Evolutionary conservation across 441 rosid genomes (phyloP), one percentile per base, ranked within the genome.

Genomic region (Jatropha multifida): DNA sequence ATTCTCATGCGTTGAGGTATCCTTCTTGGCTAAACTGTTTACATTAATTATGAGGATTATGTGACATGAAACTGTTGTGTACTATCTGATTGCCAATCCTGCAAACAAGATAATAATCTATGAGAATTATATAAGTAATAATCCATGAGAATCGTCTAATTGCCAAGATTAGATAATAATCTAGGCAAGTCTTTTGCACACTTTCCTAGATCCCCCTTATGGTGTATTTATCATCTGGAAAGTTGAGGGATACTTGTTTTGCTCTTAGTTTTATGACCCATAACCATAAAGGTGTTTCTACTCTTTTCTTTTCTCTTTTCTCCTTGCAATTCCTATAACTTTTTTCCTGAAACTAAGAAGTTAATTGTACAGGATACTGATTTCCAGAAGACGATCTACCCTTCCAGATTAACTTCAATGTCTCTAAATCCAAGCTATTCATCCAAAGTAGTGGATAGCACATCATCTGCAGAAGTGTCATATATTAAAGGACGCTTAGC

Each of bases 391-490:
- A 86, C 86, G 76, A 76, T 93, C 60, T 90, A 88, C 76, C 88
- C 92, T 11, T 90, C 96, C 20, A 83, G 86, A 81, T 84, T 93
- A 81, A 86, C 82, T 79, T 85, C 96, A 18, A 90, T 94, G 99
- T 83, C 85, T 81, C 76, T 90, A 77, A 75, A 84, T 72, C 93
- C 89, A 77, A 83, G 86, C 76, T 86, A 86, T 62, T 82, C 87
- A 38, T 76, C 88, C 76, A 73, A 74, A 18, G 85, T 68, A 67
- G 81, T 68, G 71, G 88, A 86, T 69, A 81, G 78, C 80, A 72
- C 74, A 56, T 77, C 84, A 75, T 83, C 94, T 48, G 54, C 78
- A 14, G 77, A 85, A 63, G 75, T 86, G 14, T 83, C 81, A 77
- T 85, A 79, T 68, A 60, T 74, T 82, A 77, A 74, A 59, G 90